Evolutionary conservation across 2,329 filamentous ascomycete genomes (phyloP).

Genomic region (Alternaria sp.): DNA sequence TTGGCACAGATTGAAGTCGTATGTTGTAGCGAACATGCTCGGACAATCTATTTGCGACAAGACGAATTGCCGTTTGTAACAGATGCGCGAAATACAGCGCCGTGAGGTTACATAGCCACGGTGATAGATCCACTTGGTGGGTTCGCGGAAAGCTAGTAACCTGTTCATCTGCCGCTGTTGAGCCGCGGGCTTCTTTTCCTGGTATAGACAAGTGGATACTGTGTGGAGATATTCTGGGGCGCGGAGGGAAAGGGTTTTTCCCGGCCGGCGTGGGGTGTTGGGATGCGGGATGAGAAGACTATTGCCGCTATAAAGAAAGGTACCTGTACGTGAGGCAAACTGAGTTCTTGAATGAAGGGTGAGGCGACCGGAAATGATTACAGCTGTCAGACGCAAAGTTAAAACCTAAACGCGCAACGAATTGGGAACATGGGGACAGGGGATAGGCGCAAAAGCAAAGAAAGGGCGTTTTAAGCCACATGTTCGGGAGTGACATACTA

Average conservation of each 20-base stretch:
- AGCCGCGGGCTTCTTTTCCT: constrained; percentile 21
- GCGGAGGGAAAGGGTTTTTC: constrained; percentile 17
- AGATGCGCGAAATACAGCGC: not conserved
- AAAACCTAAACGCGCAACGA: not conserved
- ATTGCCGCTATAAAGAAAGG: not conserved
- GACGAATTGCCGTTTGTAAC: not conserved
- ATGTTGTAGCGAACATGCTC: not conserved
- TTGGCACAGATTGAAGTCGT: not conserved
- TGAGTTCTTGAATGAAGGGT: not conserved
- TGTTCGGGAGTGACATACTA: not conserved
- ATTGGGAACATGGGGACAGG: not conserved
- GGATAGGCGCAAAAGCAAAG: not conserved
- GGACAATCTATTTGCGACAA: not conserved
- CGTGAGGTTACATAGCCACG: constrained; percentile 7
- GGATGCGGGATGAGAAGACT: not conserved
- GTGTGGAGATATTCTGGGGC: constrained; percentile 23
- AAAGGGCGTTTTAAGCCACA: constrained; percentile 6
- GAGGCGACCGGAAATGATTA: not conserved
- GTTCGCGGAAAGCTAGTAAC: constrained; percentile 9
- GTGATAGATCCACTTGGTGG: constrained; percentile 10
- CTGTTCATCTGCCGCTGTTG: constrained; percentile 25
- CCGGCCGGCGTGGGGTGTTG: constrained; percentile 13
- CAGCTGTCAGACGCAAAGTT: not conserved
- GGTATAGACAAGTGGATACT: constrained; percentile 30
- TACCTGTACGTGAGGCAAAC: not conserved